These are phyloP conservation scores for Hemisphaericaspora nanyangensis DNA, from an alignment of 805 yeast species.

Conservation along the genomic window DNA sequence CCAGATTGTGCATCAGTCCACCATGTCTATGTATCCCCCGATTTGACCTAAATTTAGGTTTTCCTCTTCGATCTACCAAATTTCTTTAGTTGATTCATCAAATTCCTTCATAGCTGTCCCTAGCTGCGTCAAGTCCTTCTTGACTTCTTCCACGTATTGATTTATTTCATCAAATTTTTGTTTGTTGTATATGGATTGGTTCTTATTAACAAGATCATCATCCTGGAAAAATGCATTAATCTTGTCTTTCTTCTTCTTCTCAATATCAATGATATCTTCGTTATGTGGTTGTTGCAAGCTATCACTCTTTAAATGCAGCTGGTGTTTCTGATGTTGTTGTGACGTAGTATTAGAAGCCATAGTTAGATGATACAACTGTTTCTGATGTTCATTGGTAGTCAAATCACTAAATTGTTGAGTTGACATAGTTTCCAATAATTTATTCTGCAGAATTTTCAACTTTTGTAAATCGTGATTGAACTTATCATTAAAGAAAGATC, in stretches of 20 bases:
- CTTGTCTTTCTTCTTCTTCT: constrained; percentile 24
- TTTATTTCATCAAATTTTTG: constrained; percentile 51
- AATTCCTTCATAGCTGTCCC: constrained; percentile 47
- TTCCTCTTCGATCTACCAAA: constrained; percentile 28
- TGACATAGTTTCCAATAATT: constrained; percentile 30
- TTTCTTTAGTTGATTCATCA: constrained; percentile 40
- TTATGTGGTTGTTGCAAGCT: constrained; percentile 15
- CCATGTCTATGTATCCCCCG: no score
- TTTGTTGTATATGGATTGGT: constrained; percentile 37
- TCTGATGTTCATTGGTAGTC: constrained; percentile 14
- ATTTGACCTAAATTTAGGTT: no score
- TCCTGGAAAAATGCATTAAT: constrained; percentile 23
- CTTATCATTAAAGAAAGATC: constrained; percentile 48
- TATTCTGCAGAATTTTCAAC: constrained; percentile 53
- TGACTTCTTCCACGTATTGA: constrained; percentile 47
- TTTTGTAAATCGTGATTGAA: constrained; percentile 50
- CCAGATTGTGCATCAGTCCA: no score
- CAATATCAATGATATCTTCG: constrained; percentile 12
- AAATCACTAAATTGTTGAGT: constrained; percentile 22
- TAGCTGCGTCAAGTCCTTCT: constrained; percentile 46
- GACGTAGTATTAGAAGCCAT: constrained; percentile 1
- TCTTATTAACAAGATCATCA: constrained; percentile 11
- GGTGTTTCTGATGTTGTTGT: no score
- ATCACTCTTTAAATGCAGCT: constrained; percentile 6
- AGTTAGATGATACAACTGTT: constrained; percentile 16